Percentiles rank a stretch among this genome's conserved stretches.
Evolutionary conservation across 106 monocot genomes (phyloP).

Genomic region (Dioscorea zingiberensis): DNA sequence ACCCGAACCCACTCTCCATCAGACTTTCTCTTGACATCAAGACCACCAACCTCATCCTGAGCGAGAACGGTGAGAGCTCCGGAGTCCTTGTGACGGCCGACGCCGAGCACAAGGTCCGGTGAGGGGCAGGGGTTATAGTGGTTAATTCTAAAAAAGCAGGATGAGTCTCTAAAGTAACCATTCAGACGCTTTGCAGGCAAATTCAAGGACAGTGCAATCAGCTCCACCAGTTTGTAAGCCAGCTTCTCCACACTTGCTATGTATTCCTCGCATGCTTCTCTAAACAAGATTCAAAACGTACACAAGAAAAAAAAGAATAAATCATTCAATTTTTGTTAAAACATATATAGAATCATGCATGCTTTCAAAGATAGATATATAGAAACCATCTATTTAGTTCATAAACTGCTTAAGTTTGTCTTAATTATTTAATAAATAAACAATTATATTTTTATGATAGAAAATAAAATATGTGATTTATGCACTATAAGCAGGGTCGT

Average conservation of each 20-base stretch:
- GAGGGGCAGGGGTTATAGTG: constrained; percentile 23
- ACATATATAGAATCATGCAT: too few relatives aligned
- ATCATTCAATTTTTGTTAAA: neutral
- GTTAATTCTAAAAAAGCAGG: constrained; percentile 11
- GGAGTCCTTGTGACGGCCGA: constrained; percentile 22
- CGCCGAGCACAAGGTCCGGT: constrained; percentile 17
- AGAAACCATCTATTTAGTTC: too few relatives aligned
- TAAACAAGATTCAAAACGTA: too few relatives aligned
- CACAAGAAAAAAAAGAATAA: neutral
- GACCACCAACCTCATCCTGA: constrained; percentile 55
- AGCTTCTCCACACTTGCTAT: constrained; percentile 12
- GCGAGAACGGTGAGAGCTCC: constrained; percentile 44
- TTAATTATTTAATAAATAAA: too few relatives aligned
- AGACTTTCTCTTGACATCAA: constrained; percentile 50
- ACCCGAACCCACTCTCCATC: constrained; percentile 69
- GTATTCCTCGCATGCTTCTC: constrained; percentile 1
- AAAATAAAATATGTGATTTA: too few relatives aligned
- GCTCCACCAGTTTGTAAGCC: constrained; percentile 11
- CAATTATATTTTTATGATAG: too few relatives aligned
- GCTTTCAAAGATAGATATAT: too few relatives aligned
- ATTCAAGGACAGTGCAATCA: constrained; percentile 6
- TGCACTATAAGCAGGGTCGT: too few relatives aligned
- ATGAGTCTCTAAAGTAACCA: constrained; percentile 5
- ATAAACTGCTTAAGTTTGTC: too few relatives aligned
- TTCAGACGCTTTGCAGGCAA: constrained; percentile 3